These are phyloP conservation scores for Fusarium mexicanum DNA, from an alignment of 2,329 filamentous ascomycete species.

Conservation along the genomic window DNA sequence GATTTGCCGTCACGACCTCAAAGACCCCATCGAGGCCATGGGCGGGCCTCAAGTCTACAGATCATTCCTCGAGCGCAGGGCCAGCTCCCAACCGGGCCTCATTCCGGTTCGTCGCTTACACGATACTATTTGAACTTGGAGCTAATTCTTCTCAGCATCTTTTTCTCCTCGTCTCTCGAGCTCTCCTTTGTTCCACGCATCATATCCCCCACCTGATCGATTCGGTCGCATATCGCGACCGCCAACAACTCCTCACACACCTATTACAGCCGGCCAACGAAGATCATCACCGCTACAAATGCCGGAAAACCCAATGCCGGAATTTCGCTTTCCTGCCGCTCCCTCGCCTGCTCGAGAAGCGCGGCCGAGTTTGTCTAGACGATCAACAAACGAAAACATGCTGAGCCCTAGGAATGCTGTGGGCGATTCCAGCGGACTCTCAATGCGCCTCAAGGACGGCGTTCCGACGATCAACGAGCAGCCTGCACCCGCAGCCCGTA, in stretches of 20 bases:
- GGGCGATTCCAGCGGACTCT: conserved; percentile 49
- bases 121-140: neutral
- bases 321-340: conserved; percentile 66
- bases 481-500: conserved; percentile 69
- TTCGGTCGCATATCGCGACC: conserved; percentile 54
- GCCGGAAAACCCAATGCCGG: conserved; percentile 58
- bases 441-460: conserved; percentile 55
- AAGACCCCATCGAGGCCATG: conserved; percentile 72
- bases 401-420: conserved; percentile 51
- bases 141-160: conserved; percentile 44
- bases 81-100: conserved; percentile 57
- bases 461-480: conserved; percentile 66
- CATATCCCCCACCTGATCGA: conserved; percentile 63
- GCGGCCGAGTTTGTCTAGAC: conserved; percentile 41
- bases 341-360: conserved; percentile 53
- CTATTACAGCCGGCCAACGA: conserved; percentile 49
- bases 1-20: conserved; percentile 55
- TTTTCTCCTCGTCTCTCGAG: conserved; percentile 56
- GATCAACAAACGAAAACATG: conserved; percentile 50
- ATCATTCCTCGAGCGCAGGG: conserved; percentile 56
- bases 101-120: conserved; percentile 49
- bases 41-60: conserved; percentile 83
- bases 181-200: conserved; percentile 64
- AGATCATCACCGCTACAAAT: conserved; percentile 51
- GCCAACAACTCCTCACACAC: conserved; percentile 58